A percentile compares a stretch with the other conserved stretches of the same genome.
Evolutionary conservation across 169 alveolate species (phyloP).

Genomic region (Cryptosporidium viatorum): DNA sequence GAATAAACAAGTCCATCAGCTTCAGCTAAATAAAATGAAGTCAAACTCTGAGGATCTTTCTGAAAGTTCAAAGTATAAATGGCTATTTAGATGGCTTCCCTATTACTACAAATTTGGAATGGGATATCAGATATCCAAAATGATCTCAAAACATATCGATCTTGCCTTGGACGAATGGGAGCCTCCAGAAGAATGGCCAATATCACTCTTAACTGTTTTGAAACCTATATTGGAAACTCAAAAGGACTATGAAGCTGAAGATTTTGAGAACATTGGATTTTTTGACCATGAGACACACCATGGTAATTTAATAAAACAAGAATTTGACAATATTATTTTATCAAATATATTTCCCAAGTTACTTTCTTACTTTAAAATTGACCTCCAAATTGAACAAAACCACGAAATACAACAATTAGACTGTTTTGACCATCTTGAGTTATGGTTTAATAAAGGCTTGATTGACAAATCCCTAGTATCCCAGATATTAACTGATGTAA

Average conservation of each 20-base stretch:
- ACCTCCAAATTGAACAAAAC: background rate
- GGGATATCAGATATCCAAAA: constrained; percentile 27
- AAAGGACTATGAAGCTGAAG: background rate
- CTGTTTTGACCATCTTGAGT: constrained; percentile 13
- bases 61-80: constrained; percentile 10
- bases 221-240: constrained; percentile 35
- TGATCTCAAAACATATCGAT: constrained; percentile 13
- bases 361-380: background rate
- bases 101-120: constrained; percentile 40
- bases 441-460: constrained; percentile 12
- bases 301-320: background rate
- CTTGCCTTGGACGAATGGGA: constrained; percentile 23
- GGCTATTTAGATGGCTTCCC: constrained; percentile 59
- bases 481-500: constrained; percentile 16
- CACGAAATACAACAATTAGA: constrained; percentile 1
- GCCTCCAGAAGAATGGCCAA: constrained; percentile 71
- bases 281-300: constrained; percentile 6
- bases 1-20: constrained; percentile 41
- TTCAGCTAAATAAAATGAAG: background rate
- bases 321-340: constrained; percentile 2
- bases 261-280: background rate
- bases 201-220: constrained; percentile 19
- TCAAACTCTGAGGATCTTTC: background rate
- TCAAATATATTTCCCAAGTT: constrained; percentile 26
- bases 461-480: constrained; percentile 24